Evolutionary conservation across 2,329 filamentous ascomycete species (phyloP).

Genomic region (Epichloe aotearoae): DNA sequence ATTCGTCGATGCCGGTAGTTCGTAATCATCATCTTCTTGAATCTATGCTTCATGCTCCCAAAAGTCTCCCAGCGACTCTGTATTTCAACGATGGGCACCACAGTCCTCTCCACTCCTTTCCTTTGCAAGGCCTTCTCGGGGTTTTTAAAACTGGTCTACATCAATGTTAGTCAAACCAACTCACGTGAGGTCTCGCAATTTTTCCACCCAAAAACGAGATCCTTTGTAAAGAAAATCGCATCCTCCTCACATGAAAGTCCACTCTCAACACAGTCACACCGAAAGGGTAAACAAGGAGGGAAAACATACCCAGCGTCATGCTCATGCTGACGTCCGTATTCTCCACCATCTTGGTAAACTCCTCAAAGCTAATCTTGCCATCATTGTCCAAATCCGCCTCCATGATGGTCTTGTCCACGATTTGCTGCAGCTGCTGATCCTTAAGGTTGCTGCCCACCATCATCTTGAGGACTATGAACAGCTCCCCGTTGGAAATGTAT

Average conservation of each 20-base stretch:
- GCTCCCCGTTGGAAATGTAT: slow-evolving; percentile 95
- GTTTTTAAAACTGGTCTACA: neutral
- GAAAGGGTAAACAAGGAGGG: neutral
- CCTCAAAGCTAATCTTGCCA: slow-evolving; percentile 97
- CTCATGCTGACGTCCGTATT: slow-evolving; percentile 71
- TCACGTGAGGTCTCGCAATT: no score
- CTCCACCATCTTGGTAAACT: slow-evolving; percentile 98
- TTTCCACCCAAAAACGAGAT: no score
- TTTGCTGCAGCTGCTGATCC: slow-evolving; percentile 97
- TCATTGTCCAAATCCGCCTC: slow-evolving; percentile 93
- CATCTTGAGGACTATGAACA: slow-evolving; percentile 99
- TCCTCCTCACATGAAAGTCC: no score
- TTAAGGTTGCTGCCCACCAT: slow-evolving; percentile 99
- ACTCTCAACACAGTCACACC: no score
- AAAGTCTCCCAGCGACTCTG: slow-evolving; percentile 8
- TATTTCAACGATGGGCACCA: neutral
- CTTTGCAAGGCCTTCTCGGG: neutral
- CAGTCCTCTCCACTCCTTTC: neutral
- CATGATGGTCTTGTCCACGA: slow-evolving; percentile 99
- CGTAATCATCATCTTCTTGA: slow-evolving; percentile 16
- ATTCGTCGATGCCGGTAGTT: slow-evolving; percentile 8
- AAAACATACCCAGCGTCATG: slow-evolving; percentile 53
- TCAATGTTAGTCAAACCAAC: neutral
- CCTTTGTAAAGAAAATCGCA: neutral
- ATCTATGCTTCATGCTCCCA: slow-evolving; percentile 5